phyloP scores from a whole-genome alignment of 2,329 filamentous ascomycete species.

The Didymosphaeria variabile region DNA sequence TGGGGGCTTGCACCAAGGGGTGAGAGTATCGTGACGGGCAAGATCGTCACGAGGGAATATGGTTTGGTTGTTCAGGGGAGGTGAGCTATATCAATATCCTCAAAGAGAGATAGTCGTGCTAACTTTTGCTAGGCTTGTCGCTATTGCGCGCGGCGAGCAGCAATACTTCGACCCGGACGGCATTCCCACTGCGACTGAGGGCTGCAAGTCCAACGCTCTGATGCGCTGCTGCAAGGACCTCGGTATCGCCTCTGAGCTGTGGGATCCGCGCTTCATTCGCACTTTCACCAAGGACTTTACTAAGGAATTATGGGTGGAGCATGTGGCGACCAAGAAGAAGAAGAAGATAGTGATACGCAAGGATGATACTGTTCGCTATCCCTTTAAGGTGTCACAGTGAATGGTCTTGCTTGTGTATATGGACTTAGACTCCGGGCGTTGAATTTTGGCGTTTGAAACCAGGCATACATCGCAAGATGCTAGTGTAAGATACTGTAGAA shows the following conservation, averaged over 20 bases:
- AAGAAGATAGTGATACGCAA: constrained; percentile 87
- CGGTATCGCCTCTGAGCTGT: constrained; percentile 92
- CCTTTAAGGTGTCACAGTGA: constrained; percentile 62
- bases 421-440: background rate
- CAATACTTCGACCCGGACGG: constrained; percentile 89
- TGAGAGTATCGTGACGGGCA: constrained; percentile 84
- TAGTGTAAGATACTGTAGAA: constrained; percentile 4
- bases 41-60: constrained; percentile 87
- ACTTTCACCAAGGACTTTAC: constrained; percentile 79
- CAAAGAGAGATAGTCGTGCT: background rate
- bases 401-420: constrained; percentile 13
- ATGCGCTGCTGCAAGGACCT: constrained; percentile 99
- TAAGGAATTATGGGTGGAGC: constrained; percentile 89
- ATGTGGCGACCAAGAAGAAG: constrained; percentile 85
- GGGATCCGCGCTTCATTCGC: constrained; percentile 92
- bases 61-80: constrained; percentile 87
- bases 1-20: constrained; percentile 93
- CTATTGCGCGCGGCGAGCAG: constrained; percentile 92
- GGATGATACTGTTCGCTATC: constrained; percentile 76
- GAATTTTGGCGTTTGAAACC: constrained; percentile 1
- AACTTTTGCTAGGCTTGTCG: constrained; percentile 74
- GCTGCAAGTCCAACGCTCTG: constrained; percentile 96
- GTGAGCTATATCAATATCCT: constrained; percentile 57
- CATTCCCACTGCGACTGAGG: constrained; percentile 93
- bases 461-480: background rate